Conservation (phyloP, 305 asterid species). For the Ajuga reptans region DNA sequence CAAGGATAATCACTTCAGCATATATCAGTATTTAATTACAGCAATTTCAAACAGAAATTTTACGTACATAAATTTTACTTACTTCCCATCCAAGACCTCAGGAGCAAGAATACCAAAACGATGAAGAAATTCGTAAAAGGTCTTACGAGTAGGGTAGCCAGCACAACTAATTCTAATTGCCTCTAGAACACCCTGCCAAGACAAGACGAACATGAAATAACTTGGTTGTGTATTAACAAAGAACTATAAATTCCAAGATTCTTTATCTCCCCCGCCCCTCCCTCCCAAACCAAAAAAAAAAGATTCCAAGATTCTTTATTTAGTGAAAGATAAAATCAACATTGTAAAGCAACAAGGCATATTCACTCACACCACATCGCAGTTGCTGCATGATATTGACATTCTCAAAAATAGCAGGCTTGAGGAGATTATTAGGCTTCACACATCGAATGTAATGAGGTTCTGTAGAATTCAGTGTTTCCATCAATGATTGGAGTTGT, state of each 20-base stretch:
- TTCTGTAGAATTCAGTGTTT: slow-evolving; percentile 76
- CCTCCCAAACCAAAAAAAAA: too few relatives aligned
- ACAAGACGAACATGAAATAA: slow-evolving; percentile 14
- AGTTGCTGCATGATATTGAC: slow-evolving; percentile 80
- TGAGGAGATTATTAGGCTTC: slow-evolving; percentile 82
- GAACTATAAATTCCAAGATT: not conserved
- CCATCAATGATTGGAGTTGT: slow-evolving; percentile 94
- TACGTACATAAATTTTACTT: slow-evolving; percentile 28
- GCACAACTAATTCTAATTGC: slow-evolving; percentile 96
- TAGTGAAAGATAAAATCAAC: not conserved
- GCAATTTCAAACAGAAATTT: slow-evolving; percentile 4
- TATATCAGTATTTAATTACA: slow-evolving; percentile 18
- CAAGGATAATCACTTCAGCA: slow-evolving; percentile 23
- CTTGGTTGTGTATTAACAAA: slow-evolving; percentile 8
- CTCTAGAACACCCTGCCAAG: slow-evolving; percentile 79
- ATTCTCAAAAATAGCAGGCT: slow-evolving; percentile 86
- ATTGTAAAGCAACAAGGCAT: slow-evolving; percentile 13
- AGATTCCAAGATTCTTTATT: too few relatives aligned
- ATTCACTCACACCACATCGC: slow-evolving; percentile 88
- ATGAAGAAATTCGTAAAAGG: slow-evolving; percentile 72
- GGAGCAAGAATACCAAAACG: slow-evolving; percentile 91
- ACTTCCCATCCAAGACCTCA: slow-evolving; percentile 79
- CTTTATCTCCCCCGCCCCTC: not conserved
- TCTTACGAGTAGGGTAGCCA: slow-evolving; percentile 92
- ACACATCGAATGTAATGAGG: slow-evolving; percentile 95